phyloP scores from a whole-genome alignment of 225 moss, liverwort and hornwort genomes.

The Pseudisothecium myosuroides region DNA sequence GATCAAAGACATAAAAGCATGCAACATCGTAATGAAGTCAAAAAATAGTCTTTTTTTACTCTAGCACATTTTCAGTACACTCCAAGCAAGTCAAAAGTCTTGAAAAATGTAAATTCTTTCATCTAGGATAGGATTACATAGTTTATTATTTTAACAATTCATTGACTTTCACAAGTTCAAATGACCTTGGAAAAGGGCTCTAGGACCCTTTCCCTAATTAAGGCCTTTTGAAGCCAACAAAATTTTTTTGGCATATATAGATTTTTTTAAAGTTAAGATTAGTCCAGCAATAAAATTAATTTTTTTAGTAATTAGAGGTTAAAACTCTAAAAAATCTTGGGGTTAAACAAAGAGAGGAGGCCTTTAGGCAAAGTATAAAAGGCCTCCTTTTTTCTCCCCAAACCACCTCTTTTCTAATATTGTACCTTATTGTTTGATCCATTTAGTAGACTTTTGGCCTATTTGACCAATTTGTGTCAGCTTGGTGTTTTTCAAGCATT shows the following conservation, averaged over 20 bases:
- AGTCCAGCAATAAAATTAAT: too few species aligned
- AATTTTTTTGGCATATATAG: background rate
- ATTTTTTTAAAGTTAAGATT: background rate
- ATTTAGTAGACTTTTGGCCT: background rate
- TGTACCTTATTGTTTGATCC: fast-evolving
- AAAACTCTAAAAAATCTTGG: too few species aligned
- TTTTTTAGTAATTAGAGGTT: too few species aligned
- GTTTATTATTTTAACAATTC: background rate
- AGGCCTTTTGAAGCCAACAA: background rate
- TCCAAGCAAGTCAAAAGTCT: too few species aligned
- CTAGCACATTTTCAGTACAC: too few species aligned
- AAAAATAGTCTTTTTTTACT: too few species aligned
- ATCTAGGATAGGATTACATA: background rate
- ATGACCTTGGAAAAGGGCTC: background rate
- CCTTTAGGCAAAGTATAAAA: background rate
- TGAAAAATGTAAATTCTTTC: too few species aligned
- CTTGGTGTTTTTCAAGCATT: background rate
- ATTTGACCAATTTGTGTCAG: background rate
- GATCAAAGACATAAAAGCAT: background rate
- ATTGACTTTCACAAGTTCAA: background rate
- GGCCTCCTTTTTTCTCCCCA: background rate
- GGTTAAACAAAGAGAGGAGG: too few species aligned
- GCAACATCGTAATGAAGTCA: background rate
- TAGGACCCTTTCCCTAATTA: too few species aligned
- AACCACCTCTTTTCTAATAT: background rate